Evolutionary conservation across 352 stramenopile genomes (phyloP), one percentile per base, ranked within the genome.

Genomic region (Hyaloperonospora brassicae): DNA sequence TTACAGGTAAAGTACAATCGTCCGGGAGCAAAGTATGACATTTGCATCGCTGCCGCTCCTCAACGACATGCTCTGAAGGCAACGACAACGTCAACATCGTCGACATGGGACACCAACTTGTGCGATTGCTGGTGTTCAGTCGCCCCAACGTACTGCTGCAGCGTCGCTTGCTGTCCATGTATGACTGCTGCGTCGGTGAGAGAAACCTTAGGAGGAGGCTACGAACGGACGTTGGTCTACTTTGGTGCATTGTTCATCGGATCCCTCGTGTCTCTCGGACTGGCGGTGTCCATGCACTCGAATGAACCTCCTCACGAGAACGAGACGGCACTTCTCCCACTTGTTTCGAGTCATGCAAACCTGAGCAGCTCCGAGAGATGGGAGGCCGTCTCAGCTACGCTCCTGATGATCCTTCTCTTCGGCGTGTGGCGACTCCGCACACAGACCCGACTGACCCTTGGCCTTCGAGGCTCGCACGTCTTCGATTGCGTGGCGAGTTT

Each of bases 191-290:
- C 70, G 14, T 66, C 63, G 31, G 52, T 77, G 9, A 70, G 73
- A 30, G 57, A 74, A 36, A 57, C 50, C 6, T 61, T 80, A 24
- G 68, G 68, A 13, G 58, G 56, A 23, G 51, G 52, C n/a, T 75
- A 70, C 48, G 71, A 80, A 38, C 43, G 54, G 11, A 73, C 64
- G 22, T 50, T 80, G 55, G 43, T 80, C 30, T 78, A 70, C 57
- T 82, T 72, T 47, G 69, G 69, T 7, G 64, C 48, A 14, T 58
- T 82, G 36, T 61, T 61, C 1, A 73, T 75, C 43, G 64, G 59
- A 17, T 47, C 71, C 14, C 31, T 76, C 4, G 21, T 82, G 11
- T 74, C 50, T 24, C n/a, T 67, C 10, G 72, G 69, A 5, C 52
- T 77, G 24, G 61, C 61, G 43, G 49, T 52, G 23, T 63, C 50